These are phyloP conservation scores for Ascomycota sp. DNA, from an alignment of 2,329 filamentous ascomycete species.

Conservation along the genomic window DNA sequence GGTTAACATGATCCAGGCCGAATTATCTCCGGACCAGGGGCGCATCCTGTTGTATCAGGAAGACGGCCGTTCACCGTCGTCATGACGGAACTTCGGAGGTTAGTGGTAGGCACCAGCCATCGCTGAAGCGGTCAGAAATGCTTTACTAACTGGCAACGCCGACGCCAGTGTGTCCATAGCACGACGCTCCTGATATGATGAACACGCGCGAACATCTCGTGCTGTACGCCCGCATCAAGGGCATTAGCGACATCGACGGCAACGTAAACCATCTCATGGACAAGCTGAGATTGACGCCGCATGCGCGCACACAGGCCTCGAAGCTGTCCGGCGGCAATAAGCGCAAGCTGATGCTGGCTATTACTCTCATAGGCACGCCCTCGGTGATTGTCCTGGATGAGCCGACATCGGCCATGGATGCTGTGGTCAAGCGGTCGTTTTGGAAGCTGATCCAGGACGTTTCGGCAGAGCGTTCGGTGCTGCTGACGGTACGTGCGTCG, in stretches of 20 bases:
- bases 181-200: constrained; percentile 69
- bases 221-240: constrained; percentile 66
- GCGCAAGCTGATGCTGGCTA: constrained; percentile 63
- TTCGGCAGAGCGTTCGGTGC: constrained; percentile 49
- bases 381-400: constrained; percentile 68
- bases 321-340: constrained; percentile 74
- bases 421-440: constrained; percentile 69
- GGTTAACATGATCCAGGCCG: constrained; percentile 64
- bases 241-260: constrained; percentile 46
- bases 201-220: constrained; percentile 59
- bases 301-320: constrained; percentile 48
- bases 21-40: constrained; percentile 44
- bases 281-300: constrained; percentile 51
- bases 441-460: constrained; percentile 61
- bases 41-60: constrained; percentile 60
- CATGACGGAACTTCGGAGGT: constrained; percentile 44
- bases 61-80: constrained; percentile 30
- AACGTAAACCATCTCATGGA: constrained; percentile 54
- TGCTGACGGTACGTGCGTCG: constrained; percentile 35
- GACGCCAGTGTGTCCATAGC: constrained; percentile 50
- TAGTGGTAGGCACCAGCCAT: too few relatives aligned
- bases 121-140: neutral
- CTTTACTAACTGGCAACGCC: neutral
- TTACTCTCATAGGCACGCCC: constrained; percentile 74
- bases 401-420: constrained; percentile 66